Percentiles rank a stretch among this genome's conserved stretches.
Conservation (phyloP, 306 rosid species). For the Quercus cerris region DNA sequence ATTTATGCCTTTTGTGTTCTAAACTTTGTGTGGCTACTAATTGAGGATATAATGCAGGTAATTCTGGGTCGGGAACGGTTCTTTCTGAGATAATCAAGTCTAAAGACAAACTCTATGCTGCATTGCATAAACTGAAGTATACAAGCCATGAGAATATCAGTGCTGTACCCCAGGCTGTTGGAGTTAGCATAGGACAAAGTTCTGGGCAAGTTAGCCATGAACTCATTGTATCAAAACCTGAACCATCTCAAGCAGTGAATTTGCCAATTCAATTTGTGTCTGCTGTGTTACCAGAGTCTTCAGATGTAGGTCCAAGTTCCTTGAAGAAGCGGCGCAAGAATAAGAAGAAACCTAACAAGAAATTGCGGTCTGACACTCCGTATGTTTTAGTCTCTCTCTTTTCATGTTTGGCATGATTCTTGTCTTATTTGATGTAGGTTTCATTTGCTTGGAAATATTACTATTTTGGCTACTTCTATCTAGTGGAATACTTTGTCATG, state of each 20-base stretch:
- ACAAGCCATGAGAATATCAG: too few relatives aligned
- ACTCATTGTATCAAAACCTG: slow-evolving; percentile 17
- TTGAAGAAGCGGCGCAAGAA: slow-evolving; percentile 40
- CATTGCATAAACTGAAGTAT: slow-evolving; percentile 15
- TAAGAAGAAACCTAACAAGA: slow-evolving; percentile 43
- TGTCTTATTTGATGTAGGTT: not conserved
- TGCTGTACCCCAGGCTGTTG: not conserved
- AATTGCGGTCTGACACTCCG: slow-evolving; percentile 23
- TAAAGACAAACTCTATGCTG: slow-evolving; percentile 29
- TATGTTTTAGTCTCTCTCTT: slow-evolving; percentile 25
- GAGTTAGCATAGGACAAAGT: slow-evolving; percentile 3
- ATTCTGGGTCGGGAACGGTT: slow-evolving; percentile 22
- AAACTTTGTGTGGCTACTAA: slow-evolving; percentile 5
- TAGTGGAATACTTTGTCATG: not conserved
- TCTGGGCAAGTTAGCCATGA: slow-evolving; percentile 10
- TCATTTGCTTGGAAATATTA: not conserved
- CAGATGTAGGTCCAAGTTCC: slow-evolving; percentile 15
- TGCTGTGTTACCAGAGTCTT: slow-evolving; percentile 15
- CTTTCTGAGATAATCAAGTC: slow-evolving; percentile 38
- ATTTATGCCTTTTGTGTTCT: not conserved
- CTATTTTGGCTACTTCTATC: not conserved
- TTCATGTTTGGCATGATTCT: not conserved
- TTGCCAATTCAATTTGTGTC: slow-evolving; percentile 27
- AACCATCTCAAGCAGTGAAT: not conserved
- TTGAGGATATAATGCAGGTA: slow-evolving; percentile 25